Conservation (phyloP, 139 green algal genomes). For the Haematococcus lacustris region DNA sequence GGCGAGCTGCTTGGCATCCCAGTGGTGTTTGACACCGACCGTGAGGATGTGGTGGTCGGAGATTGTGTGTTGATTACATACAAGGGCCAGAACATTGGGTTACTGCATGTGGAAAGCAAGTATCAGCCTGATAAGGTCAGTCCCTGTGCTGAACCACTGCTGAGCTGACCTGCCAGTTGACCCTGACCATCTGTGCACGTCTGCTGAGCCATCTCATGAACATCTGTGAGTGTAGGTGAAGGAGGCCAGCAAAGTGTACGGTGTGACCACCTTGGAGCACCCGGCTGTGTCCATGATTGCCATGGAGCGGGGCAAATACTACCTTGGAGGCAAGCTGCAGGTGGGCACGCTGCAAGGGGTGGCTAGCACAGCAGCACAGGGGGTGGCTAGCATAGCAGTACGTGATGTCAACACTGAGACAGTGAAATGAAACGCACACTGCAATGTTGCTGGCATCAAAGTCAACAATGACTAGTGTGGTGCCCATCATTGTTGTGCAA, state of each 20-base stretch:
- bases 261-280: constrained; percentile 75
- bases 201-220: no score
- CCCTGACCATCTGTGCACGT: no score
- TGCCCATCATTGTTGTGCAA: no score
- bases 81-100: constrained; percentile 61
- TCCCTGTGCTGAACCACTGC: no score
- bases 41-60: constrained; percentile 53
- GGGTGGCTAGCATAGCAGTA: no score
- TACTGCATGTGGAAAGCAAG: constrained; percentile 62
- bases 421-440: no score
- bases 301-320: constrained; percentile 79
- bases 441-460: no score
- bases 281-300: constrained; percentile 76
- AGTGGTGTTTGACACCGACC: constrained; percentile 76
- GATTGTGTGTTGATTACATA: constrained; percentile 58
- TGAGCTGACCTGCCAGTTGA: no score
- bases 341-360: constrained; percentile 40
- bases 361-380: constrained; percentile 24
- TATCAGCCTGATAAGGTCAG: constrained; percentile 40
- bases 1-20: constrained; percentile 72
- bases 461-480: no score
- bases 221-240: no score
- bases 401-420: no score
- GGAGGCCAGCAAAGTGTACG: constrained; percentile 78
- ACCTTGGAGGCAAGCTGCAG: constrained; percentile 42